These are phyloP conservation scores for Rosa chinensis DNA, from an alignment of 306 rosid genomes.

Conservation along the genomic window DNA sequence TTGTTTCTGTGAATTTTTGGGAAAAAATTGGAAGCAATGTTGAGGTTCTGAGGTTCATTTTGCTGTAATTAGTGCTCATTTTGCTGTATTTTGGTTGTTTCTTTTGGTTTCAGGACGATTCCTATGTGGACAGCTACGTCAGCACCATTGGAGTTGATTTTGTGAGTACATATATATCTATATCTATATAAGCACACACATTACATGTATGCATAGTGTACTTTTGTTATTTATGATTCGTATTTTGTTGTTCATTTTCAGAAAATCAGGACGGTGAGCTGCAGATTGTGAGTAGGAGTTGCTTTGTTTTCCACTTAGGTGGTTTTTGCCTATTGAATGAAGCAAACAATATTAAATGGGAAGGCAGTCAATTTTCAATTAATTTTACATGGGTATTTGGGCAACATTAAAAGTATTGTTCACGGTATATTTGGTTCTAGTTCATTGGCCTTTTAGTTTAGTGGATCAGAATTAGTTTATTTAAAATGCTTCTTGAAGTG, in stretches of 20 bases:
- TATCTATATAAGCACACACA: no score
- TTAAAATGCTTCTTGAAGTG: background rate
- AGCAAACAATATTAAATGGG: background rate
- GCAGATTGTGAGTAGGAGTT: constrained; percentile 75
- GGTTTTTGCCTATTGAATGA: background rate
- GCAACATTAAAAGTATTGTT: no score
- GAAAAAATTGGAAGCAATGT: background rate
- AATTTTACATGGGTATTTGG: no score
- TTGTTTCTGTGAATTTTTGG: no score
- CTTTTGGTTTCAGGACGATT: constrained; percentile 63
- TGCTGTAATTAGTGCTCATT: no score
- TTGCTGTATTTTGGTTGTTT: background rate
- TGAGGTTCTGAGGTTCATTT: constrained; percentile 16
- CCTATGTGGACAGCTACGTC: constrained; percentile 90
- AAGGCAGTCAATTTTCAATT: no score
- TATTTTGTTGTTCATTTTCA: constrained; percentile 25
- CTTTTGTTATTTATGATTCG: background rate
- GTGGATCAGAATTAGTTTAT: no score
- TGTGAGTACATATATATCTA: constrained; percentile 38
- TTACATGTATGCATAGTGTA: background rate
- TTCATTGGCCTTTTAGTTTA: no score
- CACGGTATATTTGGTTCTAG: background rate
- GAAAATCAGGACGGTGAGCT: constrained; percentile 97
- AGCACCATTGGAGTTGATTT: constrained; percentile 99
- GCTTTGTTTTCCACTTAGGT: background rate